These are phyloP conservation scores for Casaregolazyma lundiana DNA, from an alignment of 1,139 yeast genomes.

Conservation along the genomic window DNA sequence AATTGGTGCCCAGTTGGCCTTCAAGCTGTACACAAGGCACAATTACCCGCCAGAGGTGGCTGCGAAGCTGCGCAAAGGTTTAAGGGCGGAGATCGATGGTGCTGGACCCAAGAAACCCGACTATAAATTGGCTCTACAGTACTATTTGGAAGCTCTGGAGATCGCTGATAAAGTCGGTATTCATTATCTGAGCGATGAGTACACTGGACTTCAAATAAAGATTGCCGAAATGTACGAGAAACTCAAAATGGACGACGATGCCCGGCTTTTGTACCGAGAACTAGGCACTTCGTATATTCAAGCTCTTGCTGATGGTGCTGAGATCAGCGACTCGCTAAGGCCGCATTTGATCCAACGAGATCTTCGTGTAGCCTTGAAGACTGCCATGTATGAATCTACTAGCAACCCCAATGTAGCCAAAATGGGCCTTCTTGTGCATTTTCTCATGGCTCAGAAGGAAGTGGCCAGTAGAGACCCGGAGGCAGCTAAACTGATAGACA, in stretches of 20 bases:
- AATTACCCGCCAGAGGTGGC: slow-evolving; percentile 59
- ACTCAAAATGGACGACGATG: slow-evolving; percentile 55
- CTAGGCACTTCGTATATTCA: slow-evolving; percentile 55
- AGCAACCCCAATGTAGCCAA: slow-evolving; percentile 50
- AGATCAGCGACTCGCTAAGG: slow-evolving; percentile 31
- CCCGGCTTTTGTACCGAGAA: slow-evolving; percentile 61
- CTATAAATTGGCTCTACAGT: slow-evolving; percentile 60
- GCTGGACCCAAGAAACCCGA: slow-evolving; percentile 52
- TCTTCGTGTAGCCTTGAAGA: slow-evolving; percentile 61
- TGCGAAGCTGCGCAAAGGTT: slow-evolving; percentile 59
- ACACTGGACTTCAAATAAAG: slow-evolving; percentile 82
- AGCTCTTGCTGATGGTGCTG: slow-evolving; percentile 43
- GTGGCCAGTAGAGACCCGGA: slow-evolving; percentile 36
- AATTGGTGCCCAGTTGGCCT: slow-evolving; percentile 17
- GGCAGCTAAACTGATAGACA: slow-evolving; percentile 24
- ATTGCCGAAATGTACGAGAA: slow-evolving; percentile 82
- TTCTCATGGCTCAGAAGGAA: slow-evolving; percentile 62
- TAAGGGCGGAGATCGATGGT: slow-evolving; percentile 75
- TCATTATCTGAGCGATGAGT: slow-evolving; percentile 59
- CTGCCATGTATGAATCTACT: slow-evolving; percentile 51
- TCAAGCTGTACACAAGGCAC: slow-evolving; percentile 30
- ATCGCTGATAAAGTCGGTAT: slow-evolving; percentile 45
- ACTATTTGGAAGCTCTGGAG: slow-evolving; percentile 54
- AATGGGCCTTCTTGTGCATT: slow-evolving; percentile 59
- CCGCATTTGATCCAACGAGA: slow-evolving; percentile 69